phyloP scores from a whole-genome alignment of 2,329 filamentous ascomycete genomes.

The Pseudogymnoascus sp. region DNA sequence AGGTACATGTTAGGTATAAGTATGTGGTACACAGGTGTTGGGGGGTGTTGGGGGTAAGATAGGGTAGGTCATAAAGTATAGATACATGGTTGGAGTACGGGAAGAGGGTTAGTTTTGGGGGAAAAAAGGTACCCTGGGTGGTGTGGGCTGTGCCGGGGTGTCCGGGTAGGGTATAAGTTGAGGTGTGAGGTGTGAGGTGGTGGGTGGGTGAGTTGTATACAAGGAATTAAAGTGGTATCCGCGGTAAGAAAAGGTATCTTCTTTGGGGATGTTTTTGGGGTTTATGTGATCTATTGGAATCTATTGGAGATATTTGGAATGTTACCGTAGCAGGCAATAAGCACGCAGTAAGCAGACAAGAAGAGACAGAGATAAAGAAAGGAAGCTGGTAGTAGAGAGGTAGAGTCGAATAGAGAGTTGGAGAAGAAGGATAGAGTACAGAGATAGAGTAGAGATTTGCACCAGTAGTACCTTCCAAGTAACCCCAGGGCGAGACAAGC shows the following conservation, averaged over 20 bases:
- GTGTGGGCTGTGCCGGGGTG: slow-evolving; percentile 1
- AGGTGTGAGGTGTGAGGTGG: neutral
- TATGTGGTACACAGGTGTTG: neutral
- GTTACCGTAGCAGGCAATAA: neutral
- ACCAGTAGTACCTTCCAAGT: neutral
- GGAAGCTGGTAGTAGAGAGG: neutral
- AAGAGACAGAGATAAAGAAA: neutral
- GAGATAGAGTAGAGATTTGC: neutral
- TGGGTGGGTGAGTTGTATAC: neutral
- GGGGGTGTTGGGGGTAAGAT: neutral
- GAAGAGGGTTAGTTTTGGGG: neutral
- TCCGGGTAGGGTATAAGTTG: slow-evolving; percentile 3
- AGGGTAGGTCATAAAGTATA: neutral
- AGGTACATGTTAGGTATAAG: neutral
- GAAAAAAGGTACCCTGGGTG: neutral
- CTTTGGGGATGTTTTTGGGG: neutral
- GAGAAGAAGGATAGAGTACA: neutral
- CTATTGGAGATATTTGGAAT: neutral
- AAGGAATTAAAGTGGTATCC: neutral
- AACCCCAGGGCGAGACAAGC: no score
- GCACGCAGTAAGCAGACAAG: neutral
- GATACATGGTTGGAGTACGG: neutral
- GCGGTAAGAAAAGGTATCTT: neutral
- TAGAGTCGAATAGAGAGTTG: neutral
- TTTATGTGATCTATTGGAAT: neutral